Percentiles rank a stretch among this genome's conserved stretches.
Evolutionary conservation across 2,329 filamentous ascomycete species (phyloP).

Genomic region (Huntiella bhutanensis): DNA sequence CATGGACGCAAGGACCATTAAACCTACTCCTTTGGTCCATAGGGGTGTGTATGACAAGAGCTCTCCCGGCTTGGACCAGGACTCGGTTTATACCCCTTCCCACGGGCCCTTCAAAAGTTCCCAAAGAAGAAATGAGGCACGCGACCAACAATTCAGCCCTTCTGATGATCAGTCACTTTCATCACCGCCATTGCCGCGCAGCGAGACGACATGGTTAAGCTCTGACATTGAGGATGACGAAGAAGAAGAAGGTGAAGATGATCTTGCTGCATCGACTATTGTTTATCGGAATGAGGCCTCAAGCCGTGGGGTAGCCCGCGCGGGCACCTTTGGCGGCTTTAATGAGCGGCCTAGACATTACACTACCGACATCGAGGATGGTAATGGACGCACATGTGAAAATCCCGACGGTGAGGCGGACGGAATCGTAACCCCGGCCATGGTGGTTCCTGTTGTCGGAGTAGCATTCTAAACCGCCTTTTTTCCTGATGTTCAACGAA

Average conservation of each 20-base stretch:
- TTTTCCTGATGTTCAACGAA: no score
- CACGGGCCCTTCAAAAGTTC: not conserved
- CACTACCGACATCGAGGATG: no score
- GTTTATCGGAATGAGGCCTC: no score
- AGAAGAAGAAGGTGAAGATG: not conserved
- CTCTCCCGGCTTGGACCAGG: not conserved
- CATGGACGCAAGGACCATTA: not conserved
- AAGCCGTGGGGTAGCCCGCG: no score
- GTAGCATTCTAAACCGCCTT: not conserved
- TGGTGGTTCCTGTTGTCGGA: conserved; percentile 1
- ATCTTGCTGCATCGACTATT: not conserved
- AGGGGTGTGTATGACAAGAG: not conserved
- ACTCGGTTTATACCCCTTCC: not conserved
- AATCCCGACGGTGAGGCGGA: not conserved
- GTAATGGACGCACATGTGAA: not conserved
- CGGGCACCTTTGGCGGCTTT: no score
- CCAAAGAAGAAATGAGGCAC: not conserved
- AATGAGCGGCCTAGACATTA: no score
- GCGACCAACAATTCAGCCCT: not conserved
- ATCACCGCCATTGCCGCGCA: not conserved
- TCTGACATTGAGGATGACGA: not conserved
- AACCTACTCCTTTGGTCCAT: not conserved
- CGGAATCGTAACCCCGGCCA: not conserved
- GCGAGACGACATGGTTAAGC: not conserved
- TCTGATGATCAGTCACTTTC: no score